phyloP scores from a whole-genome alignment of 2,329 filamentous ascomycete genomes.

The Verruconis gallopava region DNA sequence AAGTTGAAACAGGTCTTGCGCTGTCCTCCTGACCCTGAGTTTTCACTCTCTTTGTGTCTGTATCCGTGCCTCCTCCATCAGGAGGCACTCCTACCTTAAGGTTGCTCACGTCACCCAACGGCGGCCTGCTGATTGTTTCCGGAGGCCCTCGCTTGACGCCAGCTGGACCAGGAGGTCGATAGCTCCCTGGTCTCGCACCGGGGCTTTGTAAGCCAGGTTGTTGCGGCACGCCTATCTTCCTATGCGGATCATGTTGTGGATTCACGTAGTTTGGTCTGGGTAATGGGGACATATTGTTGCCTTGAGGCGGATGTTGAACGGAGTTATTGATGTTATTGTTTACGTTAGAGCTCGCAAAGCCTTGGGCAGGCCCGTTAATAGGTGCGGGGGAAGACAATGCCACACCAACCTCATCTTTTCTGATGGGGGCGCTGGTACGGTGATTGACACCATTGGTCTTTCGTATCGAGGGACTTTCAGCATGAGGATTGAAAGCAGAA shows the following conservation, averaged over 20 bases:
- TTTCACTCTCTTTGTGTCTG: no score
- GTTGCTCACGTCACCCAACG: slow-evolving; percentile 9
- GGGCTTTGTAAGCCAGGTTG: slow-evolving; percentile 27
- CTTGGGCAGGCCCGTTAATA: no score
- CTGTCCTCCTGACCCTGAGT: no score
- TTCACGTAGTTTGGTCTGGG: slow-evolving; percentile 12
- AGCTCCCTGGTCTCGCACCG: slow-evolving; percentile 29
- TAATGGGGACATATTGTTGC: no score
- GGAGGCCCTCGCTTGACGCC: slow-evolving; percentile 21
- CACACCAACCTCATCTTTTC: slow-evolving; percentile 15
- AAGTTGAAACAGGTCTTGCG: no score
- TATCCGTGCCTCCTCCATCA: no score
- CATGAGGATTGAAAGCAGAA: slow-evolving; percentile 34
- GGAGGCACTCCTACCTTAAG: no score
- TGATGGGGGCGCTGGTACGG: slow-evolving; percentile 7
- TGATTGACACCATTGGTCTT: slow-evolving; percentile 8
- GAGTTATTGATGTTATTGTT: no score
- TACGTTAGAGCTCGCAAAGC: no score
- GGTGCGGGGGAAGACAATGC: background rate
- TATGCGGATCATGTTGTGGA: slow-evolving; percentile 32
- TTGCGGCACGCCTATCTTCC: slow-evolving; percentile 37
- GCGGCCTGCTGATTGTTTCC: slow-evolving; percentile 4
- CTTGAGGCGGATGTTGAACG: no score
- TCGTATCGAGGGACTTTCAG: slow-evolving; percentile 19
- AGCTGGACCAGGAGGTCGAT: slow-evolving; percentile 29